Percentiles rank a stretch among this genome's conserved stretches.
Conservation (phyloP, 306 rosid genomes). For the Vachellia pachyceras region DNA sequence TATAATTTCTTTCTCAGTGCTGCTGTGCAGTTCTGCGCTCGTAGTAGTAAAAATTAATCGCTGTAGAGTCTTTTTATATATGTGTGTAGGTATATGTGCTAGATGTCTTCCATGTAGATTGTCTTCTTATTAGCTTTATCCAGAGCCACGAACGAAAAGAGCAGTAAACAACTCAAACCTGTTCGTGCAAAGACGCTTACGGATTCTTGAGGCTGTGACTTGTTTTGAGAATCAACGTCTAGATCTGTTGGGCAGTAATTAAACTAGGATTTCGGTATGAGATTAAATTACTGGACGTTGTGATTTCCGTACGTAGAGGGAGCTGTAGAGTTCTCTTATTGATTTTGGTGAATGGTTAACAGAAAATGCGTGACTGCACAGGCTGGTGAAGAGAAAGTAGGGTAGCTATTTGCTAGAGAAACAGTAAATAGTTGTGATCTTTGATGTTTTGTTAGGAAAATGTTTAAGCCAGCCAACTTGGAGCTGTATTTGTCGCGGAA, state of each 20-base stretch:
- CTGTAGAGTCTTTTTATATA: background rate
- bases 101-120: background rate
- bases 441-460: background rate
- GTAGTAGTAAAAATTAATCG: background rate
- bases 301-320: background rate
- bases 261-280: constrained; percentile 37
- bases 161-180: background rate
- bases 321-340: background rate
- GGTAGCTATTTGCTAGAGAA: background rate
- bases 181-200: background rate
- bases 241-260: constrained; percentile 24
- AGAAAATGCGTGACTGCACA: constrained; percentile 37
- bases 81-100: background rate
- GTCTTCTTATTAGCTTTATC: background rate
- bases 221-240: background rate
- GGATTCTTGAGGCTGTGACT: constrained; percentile 1
- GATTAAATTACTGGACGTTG: background rate
- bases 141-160: too few species aligned
- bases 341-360: constrained; percentile 29
- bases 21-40: background rate
- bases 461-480: background rate
- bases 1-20: background rate
- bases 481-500: background rate
- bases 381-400: constrained; percentile 43
- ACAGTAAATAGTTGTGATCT: background rate